Percentiles rank a stretch among this genome's conserved stretches.
These are phyloP conservation scores for Trichoderma hamatum DNA, from an alignment of 2,329 filamentous ascomycete species.

Conservation along the genomic window DNA sequence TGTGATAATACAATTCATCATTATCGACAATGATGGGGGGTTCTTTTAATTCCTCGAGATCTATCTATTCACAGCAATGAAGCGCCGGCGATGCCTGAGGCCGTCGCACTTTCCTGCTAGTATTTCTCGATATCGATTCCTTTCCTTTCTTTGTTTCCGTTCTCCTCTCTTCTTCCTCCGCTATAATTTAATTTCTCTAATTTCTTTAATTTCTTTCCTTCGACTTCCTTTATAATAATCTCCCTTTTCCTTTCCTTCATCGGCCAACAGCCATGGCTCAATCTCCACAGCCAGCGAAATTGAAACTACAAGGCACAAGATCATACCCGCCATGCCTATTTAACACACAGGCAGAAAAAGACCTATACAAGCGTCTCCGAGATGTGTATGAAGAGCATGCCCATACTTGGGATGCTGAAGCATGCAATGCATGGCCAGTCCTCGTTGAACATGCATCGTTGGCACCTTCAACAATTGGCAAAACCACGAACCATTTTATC, in stretches of 20 bases:
- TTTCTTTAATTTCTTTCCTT: neutral
- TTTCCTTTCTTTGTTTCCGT: neutral
- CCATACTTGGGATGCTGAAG: conserved; percentile 20
- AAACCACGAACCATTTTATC: conserved; percentile 25
- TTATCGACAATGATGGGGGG: neutral
- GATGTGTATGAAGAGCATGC: neutral
- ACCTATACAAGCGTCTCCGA: conserved; percentile 2
- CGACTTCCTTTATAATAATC: neutral
- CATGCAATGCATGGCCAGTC: conserved; percentile 15
- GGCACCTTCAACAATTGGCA: conserved; percentile 5
- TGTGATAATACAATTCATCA: too few species aligned
- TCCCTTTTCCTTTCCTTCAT: neutral
- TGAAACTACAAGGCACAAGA: neutral
- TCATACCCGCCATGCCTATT: conserved; percentile 19
- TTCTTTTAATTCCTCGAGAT: neutral
- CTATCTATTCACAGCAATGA: neutral
- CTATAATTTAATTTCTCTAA: neutral
- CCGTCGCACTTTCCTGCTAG: neutral
- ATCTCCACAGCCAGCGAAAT: neutral
- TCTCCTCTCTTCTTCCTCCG: neutral
- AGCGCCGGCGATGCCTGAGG: neutral
- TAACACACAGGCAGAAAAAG: neutral
- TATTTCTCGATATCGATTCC: neutral
- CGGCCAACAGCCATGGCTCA: neutral
- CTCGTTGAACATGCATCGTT: conserved; percentile 25